These are phyloP conservation scores for Stromatinia cepivora DNA, from an alignment of 2,329 filamentous ascomycete species.

Conservation along the genomic window DNA sequence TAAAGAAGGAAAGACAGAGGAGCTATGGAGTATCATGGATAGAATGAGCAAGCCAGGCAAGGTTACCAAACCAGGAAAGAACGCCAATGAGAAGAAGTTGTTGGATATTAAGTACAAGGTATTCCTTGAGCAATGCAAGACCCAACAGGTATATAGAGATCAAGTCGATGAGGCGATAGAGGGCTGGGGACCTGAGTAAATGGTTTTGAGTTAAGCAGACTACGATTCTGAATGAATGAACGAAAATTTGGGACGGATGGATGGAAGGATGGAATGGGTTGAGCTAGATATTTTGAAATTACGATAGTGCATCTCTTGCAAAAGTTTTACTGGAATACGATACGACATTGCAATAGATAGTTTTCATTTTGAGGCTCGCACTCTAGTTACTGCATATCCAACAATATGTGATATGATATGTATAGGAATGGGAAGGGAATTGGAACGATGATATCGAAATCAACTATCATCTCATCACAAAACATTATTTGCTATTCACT, in stretches of 20 bases:
- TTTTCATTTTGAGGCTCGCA: background rate
- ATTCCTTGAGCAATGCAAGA: slow-evolving; percentile 89
- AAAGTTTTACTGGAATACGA: background rate
- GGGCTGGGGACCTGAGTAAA: slow-evolving; percentile 42
- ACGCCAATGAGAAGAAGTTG: slow-evolving; percentile 73
- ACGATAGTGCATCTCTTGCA: background rate
- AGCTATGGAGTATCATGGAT: slow-evolving; percentile 96
- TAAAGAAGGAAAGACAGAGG: slow-evolving; percentile 74
- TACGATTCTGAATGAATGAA: slow-evolving; percentile 6
- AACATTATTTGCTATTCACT: too few species aligned
- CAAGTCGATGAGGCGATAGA: slow-evolving; percentile 66
- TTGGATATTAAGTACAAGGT: slow-evolving; percentile 89
- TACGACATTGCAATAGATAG: background rate
- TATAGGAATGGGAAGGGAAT: background rate
- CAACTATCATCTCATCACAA: background rate
- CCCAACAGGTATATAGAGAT: slow-evolving; percentile 78
- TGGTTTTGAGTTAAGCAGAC: background rate
- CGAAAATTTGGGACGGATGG: background rate
- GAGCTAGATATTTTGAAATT: background rate
- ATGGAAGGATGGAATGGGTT: background rate
- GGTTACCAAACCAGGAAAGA: slow-evolving; percentile 72
- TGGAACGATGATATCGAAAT: background rate
- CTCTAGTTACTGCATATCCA: too few species aligned
- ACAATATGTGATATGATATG: too few species aligned
- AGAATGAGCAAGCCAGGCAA: slow-evolving; percentile 93